Percentiles rank a stretch among this genome's conserved stretches.
phyloP scores from a whole-genome alignment of 768 basidiomycete genomes.

The Tylopilus vinaceipallidus region DNA sequence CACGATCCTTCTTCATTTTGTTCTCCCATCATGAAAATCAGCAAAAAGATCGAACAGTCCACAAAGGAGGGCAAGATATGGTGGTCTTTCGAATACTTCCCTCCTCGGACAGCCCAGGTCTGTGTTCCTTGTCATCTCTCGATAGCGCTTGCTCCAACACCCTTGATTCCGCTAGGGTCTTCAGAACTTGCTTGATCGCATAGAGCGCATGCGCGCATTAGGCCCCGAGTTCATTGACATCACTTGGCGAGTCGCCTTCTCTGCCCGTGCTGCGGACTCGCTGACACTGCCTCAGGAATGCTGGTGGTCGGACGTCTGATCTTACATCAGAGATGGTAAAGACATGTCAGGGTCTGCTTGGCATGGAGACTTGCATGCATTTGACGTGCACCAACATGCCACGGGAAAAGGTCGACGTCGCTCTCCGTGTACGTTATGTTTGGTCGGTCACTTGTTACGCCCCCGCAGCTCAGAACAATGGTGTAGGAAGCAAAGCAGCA shows the following conservation, averaged over 20 bases:
- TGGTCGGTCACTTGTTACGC: background rate
- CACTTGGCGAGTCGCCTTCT: conserved; percentile 63
- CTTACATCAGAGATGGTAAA: conserved; percentile 92
- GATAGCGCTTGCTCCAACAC: background rate
- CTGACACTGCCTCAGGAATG: conserved; percentile 64
- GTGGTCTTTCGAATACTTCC: conserved; percentile 99
- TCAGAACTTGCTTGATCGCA: conserved; percentile 96
- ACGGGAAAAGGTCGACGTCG: conserved; percentile 90
- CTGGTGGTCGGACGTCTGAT: conserved; percentile 93
- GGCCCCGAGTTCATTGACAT: conserved; percentile 99
- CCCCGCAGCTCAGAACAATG: conserved; percentile 2
- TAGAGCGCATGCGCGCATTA: conserved; percentile 93
- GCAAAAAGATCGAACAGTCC: conserved; percentile 87
- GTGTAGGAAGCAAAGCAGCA: conserved; percentile 80
- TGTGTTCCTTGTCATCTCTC: conserved; percentile 11
- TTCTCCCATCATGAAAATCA: conserved; percentile 76
- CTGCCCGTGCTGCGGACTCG: background rate
- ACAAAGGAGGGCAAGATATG: conserved; percentile 83
- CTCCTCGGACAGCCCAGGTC: conserved; percentile 92
- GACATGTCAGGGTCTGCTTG: conserved; percentile 89
- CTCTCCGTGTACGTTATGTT: conserved; percentile 66
- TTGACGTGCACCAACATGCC: conserved; percentile 99
- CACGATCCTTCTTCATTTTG: conserved; percentile 24
- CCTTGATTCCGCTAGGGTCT: conserved; percentile 33
- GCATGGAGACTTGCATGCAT: conserved; percentile 98